Percentiles rank a stretch among this genome's conserved stretches.
phyloP scores from a whole-genome alignment of 306 rosid genomes.

The Lupinus albus region DNA sequence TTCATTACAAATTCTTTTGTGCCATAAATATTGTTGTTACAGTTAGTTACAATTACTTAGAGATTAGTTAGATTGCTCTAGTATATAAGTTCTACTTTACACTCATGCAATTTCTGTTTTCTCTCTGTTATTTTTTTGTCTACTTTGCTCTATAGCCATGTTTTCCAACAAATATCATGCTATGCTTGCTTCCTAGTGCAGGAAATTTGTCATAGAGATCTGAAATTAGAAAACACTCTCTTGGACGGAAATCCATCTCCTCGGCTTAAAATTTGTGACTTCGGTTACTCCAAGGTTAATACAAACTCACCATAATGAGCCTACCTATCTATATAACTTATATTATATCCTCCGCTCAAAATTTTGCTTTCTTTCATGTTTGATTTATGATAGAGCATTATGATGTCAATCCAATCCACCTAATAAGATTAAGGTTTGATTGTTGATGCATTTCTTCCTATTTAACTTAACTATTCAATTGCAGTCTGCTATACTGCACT shows the following conservation, averaged over 20 bases:
- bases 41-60: too few relatives aligned
- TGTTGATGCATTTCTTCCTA: too few relatives aligned
- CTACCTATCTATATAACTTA: constrained; percentile 2
- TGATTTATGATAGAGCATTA: too few relatives aligned
- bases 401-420: too few relatives aligned
- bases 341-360: neutral
- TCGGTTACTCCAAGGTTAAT: constrained; percentile 94
- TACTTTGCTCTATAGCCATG: too few relatives aligned
- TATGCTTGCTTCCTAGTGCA: constrained; percentile 43
- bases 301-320: constrained; percentile 19
- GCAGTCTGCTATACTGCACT: constrained; percentile 90
- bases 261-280: constrained; percentile 91
- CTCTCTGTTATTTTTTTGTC: too few relatives aligned
- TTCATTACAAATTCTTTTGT: neutral
- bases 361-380: constrained; percentile 6
- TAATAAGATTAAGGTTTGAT: too few relatives aligned
- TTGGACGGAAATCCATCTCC: constrained; percentile 97
- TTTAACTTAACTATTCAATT: constrained; percentile 34
- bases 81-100: too few relatives aligned
- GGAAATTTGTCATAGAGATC: constrained; percentile 98
- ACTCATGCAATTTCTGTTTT: too few relatives aligned
- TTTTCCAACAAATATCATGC: neutral
- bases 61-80: too few relatives aligned
- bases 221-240: constrained; percentile 96
- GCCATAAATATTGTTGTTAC: constrained; percentile 11